Evolutionary conservation across 306 rosid species (phyloP).

Genomic region (Rosa persica): DNA sequence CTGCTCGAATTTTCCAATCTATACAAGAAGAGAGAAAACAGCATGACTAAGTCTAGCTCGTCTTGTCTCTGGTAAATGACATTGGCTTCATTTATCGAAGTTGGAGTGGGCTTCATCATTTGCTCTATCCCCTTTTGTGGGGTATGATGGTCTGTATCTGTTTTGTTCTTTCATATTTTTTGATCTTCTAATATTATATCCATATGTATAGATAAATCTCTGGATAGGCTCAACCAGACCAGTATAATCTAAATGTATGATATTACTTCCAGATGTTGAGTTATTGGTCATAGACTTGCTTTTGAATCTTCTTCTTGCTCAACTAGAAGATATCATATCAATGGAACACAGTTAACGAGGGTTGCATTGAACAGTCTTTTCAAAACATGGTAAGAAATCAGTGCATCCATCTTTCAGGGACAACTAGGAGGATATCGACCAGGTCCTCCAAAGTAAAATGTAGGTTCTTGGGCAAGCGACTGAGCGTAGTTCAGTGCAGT

Average conservation of each 20-base stretch:
- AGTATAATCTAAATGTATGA: constrained; percentile 25
- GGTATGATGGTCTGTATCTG: background rate
- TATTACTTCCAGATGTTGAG: background rate
- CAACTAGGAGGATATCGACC: constrained; percentile 41
- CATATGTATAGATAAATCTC: constrained; percentile 15
- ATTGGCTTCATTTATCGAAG: background rate
- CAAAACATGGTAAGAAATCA: constrained; percentile 8
- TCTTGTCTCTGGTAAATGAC: background rate
- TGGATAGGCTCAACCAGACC: constrained; percentile 11
- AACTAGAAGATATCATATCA: background rate
- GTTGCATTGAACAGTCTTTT: background rate
- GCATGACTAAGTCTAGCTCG: constrained; percentile 29
- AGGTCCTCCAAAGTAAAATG: constrained; percentile 59
- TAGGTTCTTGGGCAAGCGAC: constrained; percentile 31
- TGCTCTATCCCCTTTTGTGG: background rate
- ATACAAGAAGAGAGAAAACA: constrained; percentile 92
- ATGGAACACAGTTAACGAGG: too few species aligned
- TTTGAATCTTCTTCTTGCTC: background rate
- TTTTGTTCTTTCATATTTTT: background rate
- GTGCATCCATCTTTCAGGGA: constrained; percentile 26
- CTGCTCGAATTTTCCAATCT: constrained; percentile 87
- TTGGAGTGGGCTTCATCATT: background rate
- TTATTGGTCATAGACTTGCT: background rate
- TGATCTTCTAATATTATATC: constrained; percentile 2
- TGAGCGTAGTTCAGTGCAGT: constrained; percentile 14